Conservation (phyloP, 495 filamentous ascomycete species). For the Astrothelium macrocarpum region DNA sequence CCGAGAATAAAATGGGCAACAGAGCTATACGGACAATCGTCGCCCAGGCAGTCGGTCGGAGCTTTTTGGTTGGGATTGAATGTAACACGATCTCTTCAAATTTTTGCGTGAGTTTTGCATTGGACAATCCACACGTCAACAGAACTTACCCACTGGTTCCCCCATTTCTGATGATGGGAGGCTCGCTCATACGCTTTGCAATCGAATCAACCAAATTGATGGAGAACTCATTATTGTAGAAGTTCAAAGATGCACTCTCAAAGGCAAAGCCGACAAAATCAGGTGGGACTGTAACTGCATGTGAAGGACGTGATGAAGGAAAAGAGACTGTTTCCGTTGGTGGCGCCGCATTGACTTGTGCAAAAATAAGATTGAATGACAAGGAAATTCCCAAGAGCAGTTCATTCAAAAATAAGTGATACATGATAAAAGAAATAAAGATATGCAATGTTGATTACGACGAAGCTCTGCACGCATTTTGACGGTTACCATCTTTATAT, state of each 20-base stretch:
- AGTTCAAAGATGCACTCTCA: slow-evolving; percentile 17
- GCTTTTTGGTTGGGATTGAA: slow-evolving; percentile 14
- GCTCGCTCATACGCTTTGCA: slow-evolving; percentile 14
- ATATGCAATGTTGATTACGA: background rate
- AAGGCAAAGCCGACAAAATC: slow-evolving; percentile 27
- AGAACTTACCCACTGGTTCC: slow-evolving; percentile 17
- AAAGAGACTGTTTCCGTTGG: background rate
- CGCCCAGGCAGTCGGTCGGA: slow-evolving; percentile 7
- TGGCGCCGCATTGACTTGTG: background rate
- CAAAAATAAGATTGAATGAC: background rate
- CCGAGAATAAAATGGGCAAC: slow-evolving; percentile 17
- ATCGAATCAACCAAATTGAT: slow-evolving; percentile 22
- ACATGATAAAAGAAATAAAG: background rate
- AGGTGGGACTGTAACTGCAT: slow-evolving; percentile 16
- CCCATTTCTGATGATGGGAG: slow-evolving; percentile 22
- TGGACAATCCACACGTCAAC: background rate
- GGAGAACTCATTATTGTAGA: slow-evolving; percentile 19
- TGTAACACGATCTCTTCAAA: slow-evolving; percentile 11
- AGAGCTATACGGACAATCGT: slow-evolving; percentile 6
- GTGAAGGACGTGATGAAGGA: background rate
- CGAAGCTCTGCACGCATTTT: no score
- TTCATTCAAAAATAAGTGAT: background rate
- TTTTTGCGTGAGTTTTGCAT: background rate
- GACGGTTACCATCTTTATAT: background rate
- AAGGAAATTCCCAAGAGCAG: background rate